Base-by-base conservation (phyloP, 306 rosid genomes). In the Ormosia emarginata region DNA sequence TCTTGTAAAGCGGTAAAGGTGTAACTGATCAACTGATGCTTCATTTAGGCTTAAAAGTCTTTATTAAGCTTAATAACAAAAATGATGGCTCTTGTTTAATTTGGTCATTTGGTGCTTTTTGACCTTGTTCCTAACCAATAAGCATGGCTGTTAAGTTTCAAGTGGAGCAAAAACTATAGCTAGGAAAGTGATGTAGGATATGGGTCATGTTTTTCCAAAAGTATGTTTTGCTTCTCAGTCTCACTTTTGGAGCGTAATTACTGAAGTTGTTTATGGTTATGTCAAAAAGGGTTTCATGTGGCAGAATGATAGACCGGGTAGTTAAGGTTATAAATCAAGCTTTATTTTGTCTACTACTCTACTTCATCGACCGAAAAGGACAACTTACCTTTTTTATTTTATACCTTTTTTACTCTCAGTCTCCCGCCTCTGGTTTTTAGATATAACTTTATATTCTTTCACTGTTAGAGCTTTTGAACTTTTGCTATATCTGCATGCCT, bases 1-100 rank as follows among this genome's bases (percentile, higher is more conserved):
- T 77, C 91, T 72, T 75, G 33, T 75, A 87, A n/a, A n/a, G n/a
- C n/a, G n/a, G n/a, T n/a, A n/a, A 90, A 88, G 90, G 52, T 82
- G 84, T 74, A 82, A 80, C 90, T 82, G 77, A 24, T 24, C 24
- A 24, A 24, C 24, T 24, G 1, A 24, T 24, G 24, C 1, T 24
- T 24, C 24, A 24, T 24, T 24, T 24, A 24, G 1, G 24, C 24
- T 24, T 24, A 24, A 24, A 24, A 61, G 56, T 79, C 77, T 79
- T 64, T 12, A 57, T 29, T 65, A 33, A 71, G 62, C 73, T 70
- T 69, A 66, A 17, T 57, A 37, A 67, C 55, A 71, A 57, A 55
- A 64, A 77, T 79, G 29, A 71, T 80, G 67, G 12, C 30, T 63
- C 6, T 18, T 68, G 74, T 56, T 79, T n/a, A 24, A 67, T 52